Percentiles rank a stretch among this genome's conserved stretches.
phyloP scores from a whole-genome alignment of 495 filamentous ascomycete genomes.

The Penicillium crystallinum region DNA sequence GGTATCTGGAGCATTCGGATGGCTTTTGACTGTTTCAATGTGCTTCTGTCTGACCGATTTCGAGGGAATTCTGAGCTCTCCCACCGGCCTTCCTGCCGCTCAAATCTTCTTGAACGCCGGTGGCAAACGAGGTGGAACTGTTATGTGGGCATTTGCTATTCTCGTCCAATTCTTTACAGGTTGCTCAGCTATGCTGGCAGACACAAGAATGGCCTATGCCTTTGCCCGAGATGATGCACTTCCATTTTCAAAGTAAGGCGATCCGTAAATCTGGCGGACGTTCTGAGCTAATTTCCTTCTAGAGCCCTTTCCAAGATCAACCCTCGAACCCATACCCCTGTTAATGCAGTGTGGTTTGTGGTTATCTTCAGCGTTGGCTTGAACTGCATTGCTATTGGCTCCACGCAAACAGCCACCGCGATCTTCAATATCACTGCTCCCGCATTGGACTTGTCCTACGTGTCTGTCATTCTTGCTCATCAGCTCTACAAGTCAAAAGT shows the following conservation, averaged over 20 bases:
- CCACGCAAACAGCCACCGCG: constrained; percentile 59
- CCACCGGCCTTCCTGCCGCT: constrained; percentile 62
- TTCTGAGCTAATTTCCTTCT: not conserved
- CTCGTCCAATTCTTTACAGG: constrained; percentile 69
- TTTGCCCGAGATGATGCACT: constrained; percentile 67
- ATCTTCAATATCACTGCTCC: constrained; percentile 71
- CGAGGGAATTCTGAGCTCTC: constrained; percentile 55
- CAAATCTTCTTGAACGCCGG: constrained; percentile 69
- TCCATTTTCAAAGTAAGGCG: constrained; percentile 56
- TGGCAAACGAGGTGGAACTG: constrained; percentile 52
- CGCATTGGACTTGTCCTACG: constrained; percentile 63
- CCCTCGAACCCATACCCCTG: constrained; percentile 52
- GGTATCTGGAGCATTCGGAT: constrained; percentile 60
- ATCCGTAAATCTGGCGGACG: not conserved
- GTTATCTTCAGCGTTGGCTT: constrained; percentile 56
- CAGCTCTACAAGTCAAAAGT: constrained; percentile 54
- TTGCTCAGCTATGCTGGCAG: constrained; percentile 64
- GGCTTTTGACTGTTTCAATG: constrained; percentile 61
- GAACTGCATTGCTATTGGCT: constrained; percentile 64
- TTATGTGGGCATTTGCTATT: constrained; percentile 67
- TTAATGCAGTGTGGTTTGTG: constrained; percentile 69
- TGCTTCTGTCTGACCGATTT: constrained; percentile 64
- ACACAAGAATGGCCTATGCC: constrained; percentile 68
- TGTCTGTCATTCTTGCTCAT: constrained; percentile 63
- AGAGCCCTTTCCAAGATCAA: constrained; percentile 58